These are phyloP conservation scores for Sporothrix variecibatus DNA, from an alignment of 2,329 filamentous ascomycete genomes.

Conservation along the genomic window DNA sequence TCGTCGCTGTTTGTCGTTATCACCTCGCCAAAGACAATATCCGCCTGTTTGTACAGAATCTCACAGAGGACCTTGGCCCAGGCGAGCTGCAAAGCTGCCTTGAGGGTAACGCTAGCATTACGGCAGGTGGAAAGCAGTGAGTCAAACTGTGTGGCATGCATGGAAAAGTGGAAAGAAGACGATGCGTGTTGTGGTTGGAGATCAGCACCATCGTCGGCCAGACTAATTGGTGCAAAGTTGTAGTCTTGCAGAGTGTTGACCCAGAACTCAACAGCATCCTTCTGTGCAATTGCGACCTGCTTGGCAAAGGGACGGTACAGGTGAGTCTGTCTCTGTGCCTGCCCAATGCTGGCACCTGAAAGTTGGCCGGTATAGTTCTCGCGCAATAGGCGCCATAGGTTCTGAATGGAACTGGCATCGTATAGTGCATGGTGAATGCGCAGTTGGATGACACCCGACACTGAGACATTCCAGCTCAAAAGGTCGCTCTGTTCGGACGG, in stretches of 20 bases:
- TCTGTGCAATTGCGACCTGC: not conserved
- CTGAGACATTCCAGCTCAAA: slow-evolving; percentile 27
- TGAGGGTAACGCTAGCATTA: slow-evolving; percentile 27
- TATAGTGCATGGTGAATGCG: slow-evolving; percentile 34
- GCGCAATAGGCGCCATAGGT: slow-evolving; percentile 30
- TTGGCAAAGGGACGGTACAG: slow-evolving; percentile 8
- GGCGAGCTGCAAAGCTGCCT: slow-evolving; percentile 32
- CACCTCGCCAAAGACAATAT: slow-evolving; percentile 34
- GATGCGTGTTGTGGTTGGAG: slow-evolving; percentile 19
- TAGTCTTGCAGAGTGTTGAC: not conserved
- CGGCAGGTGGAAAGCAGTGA: slow-evolving; percentile 29
- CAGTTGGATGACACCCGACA: slow-evolving; percentile 26
- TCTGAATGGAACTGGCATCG: slow-evolving; percentile 32
- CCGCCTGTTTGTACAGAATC: slow-evolving; percentile 30
- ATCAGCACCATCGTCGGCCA: not conserved
- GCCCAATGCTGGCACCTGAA: not conserved
- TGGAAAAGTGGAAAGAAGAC: slow-evolving; percentile 25
- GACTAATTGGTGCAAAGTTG: not conserved
- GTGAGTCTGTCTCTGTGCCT: not conserved
- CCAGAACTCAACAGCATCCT: not conserved
- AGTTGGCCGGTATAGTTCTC: slow-evolving; percentile 26
- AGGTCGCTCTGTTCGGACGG: slow-evolving; percentile 31
- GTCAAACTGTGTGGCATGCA: slow-evolving; percentile 22
- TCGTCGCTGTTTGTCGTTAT: slow-evolving; percentile 25
- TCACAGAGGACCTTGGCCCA: slow-evolving; percentile 34